Conservation (phyloP, 2,329 filamentous ascomycete species). For the Talaromyces sp. region DNA sequence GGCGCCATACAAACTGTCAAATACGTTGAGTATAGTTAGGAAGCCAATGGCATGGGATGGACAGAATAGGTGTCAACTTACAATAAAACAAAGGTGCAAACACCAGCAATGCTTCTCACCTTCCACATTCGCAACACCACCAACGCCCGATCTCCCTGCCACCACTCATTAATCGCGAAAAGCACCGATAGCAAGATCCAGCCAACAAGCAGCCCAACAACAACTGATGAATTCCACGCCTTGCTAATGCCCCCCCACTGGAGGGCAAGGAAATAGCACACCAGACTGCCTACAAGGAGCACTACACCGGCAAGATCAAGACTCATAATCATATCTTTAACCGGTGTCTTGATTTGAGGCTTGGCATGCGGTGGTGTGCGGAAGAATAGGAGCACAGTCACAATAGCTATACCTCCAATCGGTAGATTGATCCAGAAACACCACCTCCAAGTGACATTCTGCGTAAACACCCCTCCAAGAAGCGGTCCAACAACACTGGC, state of each 20-base stretch:
- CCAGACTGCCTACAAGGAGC: conserved; percentile 19
- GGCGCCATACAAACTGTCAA: background rate
- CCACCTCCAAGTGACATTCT: conserved; percentile 9
- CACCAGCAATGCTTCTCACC: no score
- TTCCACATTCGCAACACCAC: no score
- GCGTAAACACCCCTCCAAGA: conserved; percentile 3
- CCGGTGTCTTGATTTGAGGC: background rate
- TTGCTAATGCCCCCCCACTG: conserved; percentile 24
- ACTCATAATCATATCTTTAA: conserved; percentile 20
- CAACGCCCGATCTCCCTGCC: conserved; percentile 36
- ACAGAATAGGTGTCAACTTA: no score
- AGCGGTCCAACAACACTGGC: background rate
- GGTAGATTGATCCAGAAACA: conserved; percentile 32
- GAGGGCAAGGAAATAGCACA: conserved; percentile 22
- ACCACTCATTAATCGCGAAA: conserved; percentile 33
- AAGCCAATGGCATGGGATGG: no score
- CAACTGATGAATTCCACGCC: conserved; percentile 18
- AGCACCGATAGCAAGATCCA: conserved; percentile 23
- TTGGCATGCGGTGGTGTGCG: conserved; percentile 12
- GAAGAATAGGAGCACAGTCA: conserved; percentile 8
- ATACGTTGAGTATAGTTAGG: no score
- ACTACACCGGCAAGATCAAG: conserved; percentile 21
- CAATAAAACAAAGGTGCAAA: background rate
- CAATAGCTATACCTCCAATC: conserved; percentile 21
- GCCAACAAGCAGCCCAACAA: conserved; percentile 26